Percentiles rank a stretch among this genome's conserved stretches.
Conservation (phyloP, 441 rosid species). For the Melastoma candidum region DNA sequence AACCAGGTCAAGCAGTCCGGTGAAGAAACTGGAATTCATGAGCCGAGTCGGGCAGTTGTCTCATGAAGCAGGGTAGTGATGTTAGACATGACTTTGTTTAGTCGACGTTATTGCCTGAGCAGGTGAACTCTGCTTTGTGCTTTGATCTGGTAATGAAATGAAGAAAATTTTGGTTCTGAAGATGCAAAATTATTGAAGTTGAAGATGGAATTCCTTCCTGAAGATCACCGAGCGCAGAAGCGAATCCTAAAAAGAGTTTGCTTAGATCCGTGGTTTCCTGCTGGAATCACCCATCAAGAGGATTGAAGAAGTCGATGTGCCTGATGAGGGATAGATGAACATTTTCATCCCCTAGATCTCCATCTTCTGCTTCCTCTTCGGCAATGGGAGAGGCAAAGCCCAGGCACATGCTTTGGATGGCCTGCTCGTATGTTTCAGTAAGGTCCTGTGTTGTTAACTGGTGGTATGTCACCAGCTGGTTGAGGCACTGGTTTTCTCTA, state of each 20-base stretch:
- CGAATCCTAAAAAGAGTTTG: background rate
- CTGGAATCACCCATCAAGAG: slow-evolving; percentile 23
- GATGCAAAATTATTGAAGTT: too few species aligned
- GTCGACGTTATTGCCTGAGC: too few species aligned
- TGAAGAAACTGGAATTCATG: background rate
- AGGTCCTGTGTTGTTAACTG: slow-evolving; percentile 69
- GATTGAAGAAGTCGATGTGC: slow-evolving; percentile 18
- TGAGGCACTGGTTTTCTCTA: slow-evolving; percentile 85
- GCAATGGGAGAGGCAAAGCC: slow-evolving; percentile 60
- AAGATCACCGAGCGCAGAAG: background rate
- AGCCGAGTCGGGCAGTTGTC: background rate
- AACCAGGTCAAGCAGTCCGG: slow-evolving; percentile 8
- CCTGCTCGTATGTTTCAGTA: slow-evolving; percentile 64
- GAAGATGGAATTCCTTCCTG: too few species aligned
- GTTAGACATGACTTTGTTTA: too few species aligned
- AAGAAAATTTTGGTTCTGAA: too few species aligned
- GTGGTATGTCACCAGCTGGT: slow-evolving; percentile 76
- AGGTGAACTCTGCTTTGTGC: too few species aligned
- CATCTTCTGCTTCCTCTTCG: slow-evolving; percentile 13
- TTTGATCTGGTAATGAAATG: too few species aligned
- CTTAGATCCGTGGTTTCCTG: slow-evolving; percentile 11
- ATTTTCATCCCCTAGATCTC: slow-evolving; percentile 11
- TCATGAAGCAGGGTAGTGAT: background rate
- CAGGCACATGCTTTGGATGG: slow-evolving; percentile 48
- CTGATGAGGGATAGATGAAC: slow-evolving; percentile 14